Base-by-base conservation (phyloP, 768 basidiomycete genomes). In the Naganishia vaughanmartiniae region DNA sequence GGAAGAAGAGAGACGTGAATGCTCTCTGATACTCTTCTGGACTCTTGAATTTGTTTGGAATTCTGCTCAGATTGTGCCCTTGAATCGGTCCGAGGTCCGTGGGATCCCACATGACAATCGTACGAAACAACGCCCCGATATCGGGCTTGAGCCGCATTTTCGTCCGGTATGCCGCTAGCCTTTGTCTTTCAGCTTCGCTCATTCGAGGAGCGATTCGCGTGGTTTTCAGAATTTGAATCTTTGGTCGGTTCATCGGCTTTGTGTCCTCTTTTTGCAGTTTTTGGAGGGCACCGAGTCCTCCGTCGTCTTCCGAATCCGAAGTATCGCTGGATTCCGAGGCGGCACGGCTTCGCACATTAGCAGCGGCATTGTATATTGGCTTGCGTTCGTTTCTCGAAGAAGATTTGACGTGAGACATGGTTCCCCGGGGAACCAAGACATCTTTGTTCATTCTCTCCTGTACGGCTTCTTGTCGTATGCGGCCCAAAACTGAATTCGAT, bases 91-190 rank as follows among this genome's bases (percentile, higher is more conserved):
- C 54, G 19, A 48, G 30, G 57, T 69, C 66, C 7, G 66, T 30
- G 72, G 92, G 92, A 79, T 90, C 84, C 96, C 96, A 99, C 0
- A 90, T 88, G 0, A 99, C 82, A 33, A 98, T 84, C 12, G 84
- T 82, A 55, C 87, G 87, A 79, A 95, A 90, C 26, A 99, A 87
- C 7, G 84, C 85, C 34, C 88, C 87, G 24, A 94, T 84, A 75
- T 98, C 89, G 2, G 93, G 95, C 76, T 88, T 89, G 75, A 94
- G 83, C 10, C 93, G 87, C 72, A 88, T 82, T 9, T 87, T 86
- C 54, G 83, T 86, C 69, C 85, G 85, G 24, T 87, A 87, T 31
- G 87, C 86, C 67, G 88, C 87, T 21, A 89, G 87, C 63, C 86
- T 84, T 70, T 86, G 85, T 33, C 65, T 26, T 48, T 54, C 71